Evolutionary conservation across 2,329 filamentous ascomycete species (phyloP), one percentile per base, ranked within the genome.

Genomic region (Penicillium vulpinum): DNA sequence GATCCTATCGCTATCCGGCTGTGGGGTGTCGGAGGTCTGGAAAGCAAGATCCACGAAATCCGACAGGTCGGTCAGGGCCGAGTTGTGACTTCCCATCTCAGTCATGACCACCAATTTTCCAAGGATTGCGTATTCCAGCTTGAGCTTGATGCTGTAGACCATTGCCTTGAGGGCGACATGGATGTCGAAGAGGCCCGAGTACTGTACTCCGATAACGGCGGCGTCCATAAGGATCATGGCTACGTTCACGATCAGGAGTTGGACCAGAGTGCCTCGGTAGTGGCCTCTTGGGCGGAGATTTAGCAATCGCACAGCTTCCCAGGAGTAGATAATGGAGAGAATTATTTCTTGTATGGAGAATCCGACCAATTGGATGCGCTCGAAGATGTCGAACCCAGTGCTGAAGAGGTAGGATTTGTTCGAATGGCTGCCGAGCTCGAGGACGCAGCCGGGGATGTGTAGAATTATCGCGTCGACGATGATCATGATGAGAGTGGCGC

Each of bases 321-420:
- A 69, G 40, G 85, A 82, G 63, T 83, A 85, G 15, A 83, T 69
- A 0, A 70, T 64, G 1, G 81, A 83, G 41, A 85, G 75, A 35
- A 83, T 73, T 36, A 78, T 69, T 58, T 85, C 83, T 66, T 85
- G 82, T 6, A 83, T 36, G 55, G 79, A 83, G 66, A 85, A 85
- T 9, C 81, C 73, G 3, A 79, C 77, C 48, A 85, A 75, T 62
- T 85, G 81, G 11, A 84, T 73, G 61, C 80, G 79, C 58, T 85
- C 83, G 67, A 81, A 75, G 44, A 79, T 60, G 28, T 73, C 70
- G 62, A 77, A 80, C 2, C 66, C 74, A 0, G 57, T 22, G 3
- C 62, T 58, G 54, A 74, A 76, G 6, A 62, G 56, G 1, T 18
- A 16, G 0, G 62, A 62, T 48, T 64, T 41, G 8, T 41, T 59